These are phyloP conservation scores for Madurella fahalii DNA, from an alignment of 2,329 filamentous ascomycete genomes.

Conservation along the genomic window DNA sequence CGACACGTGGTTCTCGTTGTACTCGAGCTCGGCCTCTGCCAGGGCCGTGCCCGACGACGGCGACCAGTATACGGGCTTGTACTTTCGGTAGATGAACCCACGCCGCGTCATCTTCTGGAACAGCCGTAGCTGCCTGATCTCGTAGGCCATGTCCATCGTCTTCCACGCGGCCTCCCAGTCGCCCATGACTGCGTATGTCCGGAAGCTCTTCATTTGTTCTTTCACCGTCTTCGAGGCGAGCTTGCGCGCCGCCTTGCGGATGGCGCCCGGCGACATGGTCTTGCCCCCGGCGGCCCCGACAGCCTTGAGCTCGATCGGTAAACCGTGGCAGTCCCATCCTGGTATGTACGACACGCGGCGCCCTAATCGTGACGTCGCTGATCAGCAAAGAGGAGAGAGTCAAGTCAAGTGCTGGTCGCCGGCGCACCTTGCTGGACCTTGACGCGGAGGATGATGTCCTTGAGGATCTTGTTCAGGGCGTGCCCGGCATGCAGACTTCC, in stretches of 20 bases:
- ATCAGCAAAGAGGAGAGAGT: not conserved
- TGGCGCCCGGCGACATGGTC: conserved; percentile 49
- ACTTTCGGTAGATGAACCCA: conserved; percentile 70
- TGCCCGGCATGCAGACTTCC: conserved; percentile 88
- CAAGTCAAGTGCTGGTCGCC: not conserved
- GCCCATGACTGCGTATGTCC: conserved; percentile 71
- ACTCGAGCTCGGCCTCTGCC: conserved; percentile 81
- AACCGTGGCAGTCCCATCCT: conserved; percentile 96
- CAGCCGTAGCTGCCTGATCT: conserved; percentile 68
- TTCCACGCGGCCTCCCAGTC: conserved; percentile 75
- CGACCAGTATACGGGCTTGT: conserved; percentile 85
- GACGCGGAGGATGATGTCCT: conserved; percentile 84
- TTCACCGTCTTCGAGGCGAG: conserved; percentile 66
- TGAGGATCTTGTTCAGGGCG: conserved; percentile 93
- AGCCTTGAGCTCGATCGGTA: conserved; percentile 96
- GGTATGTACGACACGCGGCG: conserved; percentile 76
- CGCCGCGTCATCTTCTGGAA: conserved; percentile 72
- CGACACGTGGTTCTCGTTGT: conserved; percentile 69
- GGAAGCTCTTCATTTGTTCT: conserved; percentile 70
- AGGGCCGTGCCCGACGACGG: conserved; percentile 73
- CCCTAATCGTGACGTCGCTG: conserved; percentile 32
- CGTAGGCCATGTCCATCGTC: conserved; percentile 74
- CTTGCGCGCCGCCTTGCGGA: conserved; percentile 60
- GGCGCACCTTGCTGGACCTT: conserved; percentile 65
- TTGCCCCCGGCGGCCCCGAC: conserved; percentile 54